A percentile compares a stretch with the other conserved stretches of the same genome.
Evolutionary conservation across 1,284 basidiomycete genomes (phyloP).

Genomic region (Tilletia horrida): DNA sequence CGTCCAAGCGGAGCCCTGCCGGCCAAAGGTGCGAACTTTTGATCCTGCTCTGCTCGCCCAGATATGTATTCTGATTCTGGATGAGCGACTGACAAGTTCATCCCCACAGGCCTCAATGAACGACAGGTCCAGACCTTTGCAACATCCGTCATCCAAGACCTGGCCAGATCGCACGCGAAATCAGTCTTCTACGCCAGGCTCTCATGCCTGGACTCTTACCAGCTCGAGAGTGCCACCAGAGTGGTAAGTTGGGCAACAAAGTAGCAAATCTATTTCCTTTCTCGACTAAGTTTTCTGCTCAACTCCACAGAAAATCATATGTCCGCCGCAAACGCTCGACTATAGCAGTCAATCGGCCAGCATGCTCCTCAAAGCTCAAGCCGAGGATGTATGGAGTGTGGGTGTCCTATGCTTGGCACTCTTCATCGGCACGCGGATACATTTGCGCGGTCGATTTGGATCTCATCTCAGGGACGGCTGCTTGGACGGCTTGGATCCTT

Average conservation of each 20-base stretch:
- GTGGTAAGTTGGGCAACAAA: background rate
- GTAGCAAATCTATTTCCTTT: too few species aligned
- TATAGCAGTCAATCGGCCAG: background rate
- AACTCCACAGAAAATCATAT: background rate
- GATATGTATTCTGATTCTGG: background rate
- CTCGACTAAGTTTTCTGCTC: too few species aligned
- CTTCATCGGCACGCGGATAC: background rate
- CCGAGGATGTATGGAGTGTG: constrained; percentile 1
- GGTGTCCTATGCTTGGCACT: constrained; percentile 5
- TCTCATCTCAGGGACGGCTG: background rate
- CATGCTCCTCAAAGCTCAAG: background rate
- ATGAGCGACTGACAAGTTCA: too few species aligned
- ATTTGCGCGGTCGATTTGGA: background rate
- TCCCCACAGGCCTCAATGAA: background rate
- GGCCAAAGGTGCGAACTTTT: background rate
- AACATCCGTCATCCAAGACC: background rate
- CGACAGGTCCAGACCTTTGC: background rate
- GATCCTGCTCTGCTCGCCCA: background rate
- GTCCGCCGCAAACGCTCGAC: background rate
- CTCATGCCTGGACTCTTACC: background rate
- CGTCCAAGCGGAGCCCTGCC: background rate
- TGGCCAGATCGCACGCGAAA: background rate
- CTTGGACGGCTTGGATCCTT: background rate
- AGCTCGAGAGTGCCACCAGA: background rate
- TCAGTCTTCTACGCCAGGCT: background rate